phyloP scores from a whole-genome alignment of 1,139 yeast species.

The Yamadazyma pseudoaaseri region DNA sequence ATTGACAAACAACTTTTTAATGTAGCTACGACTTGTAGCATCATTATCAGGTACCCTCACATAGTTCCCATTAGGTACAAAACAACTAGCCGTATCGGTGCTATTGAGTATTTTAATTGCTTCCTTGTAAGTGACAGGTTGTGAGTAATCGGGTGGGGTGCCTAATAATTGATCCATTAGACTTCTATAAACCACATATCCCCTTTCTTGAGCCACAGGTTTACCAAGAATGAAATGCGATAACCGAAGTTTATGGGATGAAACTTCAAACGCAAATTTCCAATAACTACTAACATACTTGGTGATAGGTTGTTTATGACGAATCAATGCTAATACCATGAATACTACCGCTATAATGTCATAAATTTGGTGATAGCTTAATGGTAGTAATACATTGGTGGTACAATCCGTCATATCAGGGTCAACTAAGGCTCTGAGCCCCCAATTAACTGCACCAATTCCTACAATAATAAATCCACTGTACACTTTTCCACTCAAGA shows the following conservation, averaged over 20 bases:
- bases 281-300: conserved; percentile 53
- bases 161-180: conserved; percentile 39
- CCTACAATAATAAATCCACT: conserved; percentile 71
- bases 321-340: conserved; percentile 8
- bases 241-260: conserved; percentile 60
- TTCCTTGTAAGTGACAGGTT: conserved; percentile 53
- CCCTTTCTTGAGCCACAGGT: conserved; percentile 76
- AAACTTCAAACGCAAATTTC: conserved; percentile 56
- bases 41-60: conserved; percentile 88
- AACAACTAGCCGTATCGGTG: conserved; percentile 45
- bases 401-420: conserved; percentile 7
- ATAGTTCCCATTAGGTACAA: conserved; percentile 75
- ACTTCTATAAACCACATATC: conserved; percentile 60
- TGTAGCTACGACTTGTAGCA: conserved; percentile 62
- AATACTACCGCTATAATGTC: conserved; percentile 8
- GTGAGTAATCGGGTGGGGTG: conserved; percentile 52
- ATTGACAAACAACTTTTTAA: conserved; percentile 68
- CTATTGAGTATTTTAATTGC: conserved; percentile 45
- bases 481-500: conserved; percentile 75
- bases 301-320: conserved; percentile 20
- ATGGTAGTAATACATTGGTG: conserved; percentile 29
- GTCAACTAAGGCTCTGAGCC: conserved; percentile 30
- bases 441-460: conserved; percentile 66
- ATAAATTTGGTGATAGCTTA: conserved; percentile 12
- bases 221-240: conserved; percentile 75